phyloP scores from a whole-genome alignment of 2,329 filamentous ascomycete genomes.

The Cylindrodendrum hubeiense region DNA sequence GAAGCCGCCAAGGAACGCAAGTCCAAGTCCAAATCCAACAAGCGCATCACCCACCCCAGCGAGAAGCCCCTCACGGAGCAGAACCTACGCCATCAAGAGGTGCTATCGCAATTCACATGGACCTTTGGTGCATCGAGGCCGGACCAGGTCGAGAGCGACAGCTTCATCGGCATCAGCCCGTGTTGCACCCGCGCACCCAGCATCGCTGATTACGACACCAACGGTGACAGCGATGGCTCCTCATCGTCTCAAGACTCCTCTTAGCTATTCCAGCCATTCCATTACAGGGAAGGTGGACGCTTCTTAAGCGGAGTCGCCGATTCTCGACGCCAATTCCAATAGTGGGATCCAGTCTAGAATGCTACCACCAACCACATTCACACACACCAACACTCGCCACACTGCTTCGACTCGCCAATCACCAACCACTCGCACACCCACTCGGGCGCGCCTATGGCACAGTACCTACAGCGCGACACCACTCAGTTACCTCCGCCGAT shows the following conservation, averaged over 20 bases:
- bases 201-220: slow-evolving; percentile 45
- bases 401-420: slow-evolving; percentile 12
- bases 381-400: slow-evolving; percentile 20
- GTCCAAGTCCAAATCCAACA: slow-evolving; percentile 45
- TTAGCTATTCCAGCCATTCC: slow-evolving; percentile 28
- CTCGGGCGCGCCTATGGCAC: slow-evolving; percentile 1
- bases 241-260: slow-evolving; percentile 28
- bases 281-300: slow-evolving; percentile 7
- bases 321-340: slow-evolving; percentile 5
- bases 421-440: slow-evolving; percentile 10
- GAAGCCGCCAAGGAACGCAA: slow-evolving; percentile 47
- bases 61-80: slow-evolving; percentile 59
- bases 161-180: slow-evolving; percentile 57
- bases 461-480: slow-evolving; percentile 4
- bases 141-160: slow-evolving; percentile 49
- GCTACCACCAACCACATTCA: neutral
- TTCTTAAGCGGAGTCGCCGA: slow-evolving; percentile 10
- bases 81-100: slow-evolving; percentile 61
- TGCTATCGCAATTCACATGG: slow-evolving; percentile 60
- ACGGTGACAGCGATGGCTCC: slow-evolving; percentile 39
- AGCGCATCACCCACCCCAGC: slow-evolving; percentile 53
- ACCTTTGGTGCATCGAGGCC: slow-evolving; percentile 57
- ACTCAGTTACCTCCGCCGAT: slow-evolving; percentile 15
- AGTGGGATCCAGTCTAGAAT: slow-evolving; percentile 14
- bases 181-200: slow-evolving; percentile 57